These are phyloP conservation scores for Sarcodon aspratus DNA, from an alignment of 768 basidiomycete genomes.

Conservation along the genomic window DNA sequence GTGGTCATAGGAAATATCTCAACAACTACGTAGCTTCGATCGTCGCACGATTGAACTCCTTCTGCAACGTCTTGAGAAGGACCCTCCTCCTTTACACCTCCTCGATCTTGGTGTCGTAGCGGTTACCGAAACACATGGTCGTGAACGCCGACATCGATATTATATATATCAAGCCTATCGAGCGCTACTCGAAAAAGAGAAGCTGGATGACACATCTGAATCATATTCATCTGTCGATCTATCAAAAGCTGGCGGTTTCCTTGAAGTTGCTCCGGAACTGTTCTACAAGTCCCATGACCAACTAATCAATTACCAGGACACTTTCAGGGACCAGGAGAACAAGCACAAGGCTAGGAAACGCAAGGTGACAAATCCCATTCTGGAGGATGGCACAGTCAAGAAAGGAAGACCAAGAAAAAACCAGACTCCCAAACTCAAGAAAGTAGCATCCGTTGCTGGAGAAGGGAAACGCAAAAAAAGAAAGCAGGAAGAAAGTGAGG, in stretches of 20 bases:
- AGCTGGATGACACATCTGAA: constrained; percentile 39
- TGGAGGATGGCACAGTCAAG: constrained; percentile 42
- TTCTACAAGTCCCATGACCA: constrained; percentile 42
- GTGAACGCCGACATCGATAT: constrained; percentile 81
- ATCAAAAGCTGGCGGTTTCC: constrained; percentile 42
- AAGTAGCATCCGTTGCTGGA: neutral
- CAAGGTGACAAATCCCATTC: constrained; percentile 32
- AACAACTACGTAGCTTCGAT: constrained; percentile 58
- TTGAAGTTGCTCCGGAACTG: constrained; percentile 24
- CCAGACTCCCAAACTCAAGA: neutral
- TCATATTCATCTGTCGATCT: constrained; percentile 36
- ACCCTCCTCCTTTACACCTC: constrained; percentile 57
- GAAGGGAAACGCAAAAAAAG: neutral
- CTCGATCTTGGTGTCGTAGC: constrained; percentile 58
- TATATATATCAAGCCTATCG: constrained; percentile 66
- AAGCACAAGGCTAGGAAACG: constrained; percentile 19
- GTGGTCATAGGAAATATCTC: constrained; percentile 44
- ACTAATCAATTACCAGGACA: constrained; percentile 36
- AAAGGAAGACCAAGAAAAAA: constrained; percentile 46
- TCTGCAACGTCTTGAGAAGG: constrained; percentile 55
- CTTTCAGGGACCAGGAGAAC: constrained; percentile 5
- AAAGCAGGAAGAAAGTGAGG: neutral
- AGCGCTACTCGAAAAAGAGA: constrained; percentile 49
- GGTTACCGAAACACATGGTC: constrained; percentile 71
- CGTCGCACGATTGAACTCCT: constrained; percentile 77